Evolutionary conservation across 1,284 basidiomycete species (phyloP), one percentile per base, ranked within the genome.

Genomic region (Naganishia sp.): DNA sequence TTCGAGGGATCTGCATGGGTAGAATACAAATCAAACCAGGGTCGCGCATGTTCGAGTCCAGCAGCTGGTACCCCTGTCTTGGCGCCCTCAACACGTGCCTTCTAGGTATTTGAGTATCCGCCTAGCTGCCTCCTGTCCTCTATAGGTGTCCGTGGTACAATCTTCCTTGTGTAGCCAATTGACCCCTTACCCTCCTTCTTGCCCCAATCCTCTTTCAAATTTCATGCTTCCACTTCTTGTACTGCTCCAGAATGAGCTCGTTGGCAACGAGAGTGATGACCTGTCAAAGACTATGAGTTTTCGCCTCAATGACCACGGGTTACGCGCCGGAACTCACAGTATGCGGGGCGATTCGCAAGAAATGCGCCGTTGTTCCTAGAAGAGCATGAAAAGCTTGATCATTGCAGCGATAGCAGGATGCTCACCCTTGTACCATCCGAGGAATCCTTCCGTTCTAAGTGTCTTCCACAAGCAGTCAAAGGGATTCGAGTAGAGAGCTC

Each of bases 391-490:
- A 45, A 32, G 7, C 28, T 39, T 18, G 55, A 25, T 11, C 25
- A 39, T 17, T 7, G 28, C 39, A 6, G n/a, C 25, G 51, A 23
- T 6, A 32, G 25, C 47, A 31, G 42, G 67, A 4, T 21, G 68
- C 76, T 66, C 66, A 86, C 91, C 92, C 83, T 95, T 95, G 81
- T 97, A 96, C 89, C 89, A 90, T 28, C 92, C 95, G 49, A 87
- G 82, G 11, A 94, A 81, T 46, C 95, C 95, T 81, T 99, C 95
- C 0, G 89, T 83, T 76, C 89, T 90, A 71, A 92, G 85, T 0
- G 94, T 99, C 82, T 97, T 95, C 90, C 90, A 96, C 57, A 99
- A 82, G 79, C 94, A 97, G 75, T 97, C 94, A 72, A 97, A 87
- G 1, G 94, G 94, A 76, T 90, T 94, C 77, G 85, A 88, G 81